Evolutionary conservation across 148 eudicot genomes (phyloP).

Genomic region (Dianthus caryophyllus): DNA sequence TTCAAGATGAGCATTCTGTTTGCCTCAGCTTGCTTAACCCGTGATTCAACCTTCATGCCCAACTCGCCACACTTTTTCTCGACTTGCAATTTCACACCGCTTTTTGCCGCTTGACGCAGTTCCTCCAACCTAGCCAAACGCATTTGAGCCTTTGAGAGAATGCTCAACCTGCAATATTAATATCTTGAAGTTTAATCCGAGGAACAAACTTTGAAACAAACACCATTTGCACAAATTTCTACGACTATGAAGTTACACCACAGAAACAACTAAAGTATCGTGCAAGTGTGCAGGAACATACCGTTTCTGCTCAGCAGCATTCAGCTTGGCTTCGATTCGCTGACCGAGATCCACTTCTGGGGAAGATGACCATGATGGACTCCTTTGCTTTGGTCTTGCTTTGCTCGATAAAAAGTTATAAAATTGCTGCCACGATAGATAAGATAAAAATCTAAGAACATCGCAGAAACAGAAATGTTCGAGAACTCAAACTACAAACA

Average conservation of each 20-base stretch:
- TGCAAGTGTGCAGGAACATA: constrained; percentile 16
- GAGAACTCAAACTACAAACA: too few species aligned
- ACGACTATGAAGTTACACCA: neutral
- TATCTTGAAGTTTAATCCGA: neutral
- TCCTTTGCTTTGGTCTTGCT: constrained; percentile 76
- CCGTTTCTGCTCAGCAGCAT: constrained; percentile 98
- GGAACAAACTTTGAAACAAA: constrained; percentile 1
- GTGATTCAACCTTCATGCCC: constrained; percentile 69
- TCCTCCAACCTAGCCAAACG: constrained; percentile 93
- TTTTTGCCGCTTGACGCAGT: constrained; percentile 85
- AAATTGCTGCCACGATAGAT: constrained; percentile 50
- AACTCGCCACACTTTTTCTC: constrained; percentile 72
- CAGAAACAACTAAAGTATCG: neutral
- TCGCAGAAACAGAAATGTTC: neutral
- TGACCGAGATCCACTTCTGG: constrained; percentile 69
- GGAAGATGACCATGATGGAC: constrained; percentile 60
- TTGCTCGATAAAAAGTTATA: constrained; percentile 70
- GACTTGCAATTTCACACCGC: constrained; percentile 64
- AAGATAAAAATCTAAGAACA: constrained; percentile 4
- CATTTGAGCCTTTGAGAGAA: constrained; percentile 69
- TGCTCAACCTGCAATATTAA: constrained; percentile 54
- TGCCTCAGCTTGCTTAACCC: constrained; percentile 83
- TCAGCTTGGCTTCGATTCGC: constrained; percentile 87
- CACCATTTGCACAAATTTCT: neutral
- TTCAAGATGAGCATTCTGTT: constrained; percentile 77